These are phyloP conservation scores for Auriscalpium microsporum DNA, from an alignment of 768 basidiomycete species.

Conservation along the genomic window DNA sequence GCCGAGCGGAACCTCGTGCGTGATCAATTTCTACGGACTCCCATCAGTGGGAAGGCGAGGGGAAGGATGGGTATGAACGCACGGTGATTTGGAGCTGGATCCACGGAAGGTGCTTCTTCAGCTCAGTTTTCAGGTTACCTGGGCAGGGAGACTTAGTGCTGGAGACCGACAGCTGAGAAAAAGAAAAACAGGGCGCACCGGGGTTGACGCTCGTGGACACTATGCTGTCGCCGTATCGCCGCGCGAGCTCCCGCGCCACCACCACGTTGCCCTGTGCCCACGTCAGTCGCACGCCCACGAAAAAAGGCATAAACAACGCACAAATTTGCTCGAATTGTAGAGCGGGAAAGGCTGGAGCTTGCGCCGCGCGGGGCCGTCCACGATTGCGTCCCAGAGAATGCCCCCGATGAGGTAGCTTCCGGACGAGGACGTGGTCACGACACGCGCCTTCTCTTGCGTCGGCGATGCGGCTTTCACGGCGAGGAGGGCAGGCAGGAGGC, in stretches of 20 bases:
- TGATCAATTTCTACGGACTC: background rate
- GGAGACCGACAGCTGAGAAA: too few relatives aligned
- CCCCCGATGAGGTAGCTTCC: slow-evolving; percentile 23
- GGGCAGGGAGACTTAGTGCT: background rate
- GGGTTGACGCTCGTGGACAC: slow-evolving; percentile 41
- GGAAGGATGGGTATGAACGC: too few relatives aligned
- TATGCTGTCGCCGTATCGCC: slow-evolving; percentile 39
- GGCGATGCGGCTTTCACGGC: slow-evolving; percentile 29
- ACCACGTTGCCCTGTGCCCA: slow-evolving; percentile 31
- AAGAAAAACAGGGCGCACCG: background rate
- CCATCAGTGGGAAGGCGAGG: too few relatives aligned
- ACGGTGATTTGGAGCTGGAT: background rate
- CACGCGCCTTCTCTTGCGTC: slow-evolving; percentile 33
- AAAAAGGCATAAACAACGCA: slow-evolving; percentile 16
- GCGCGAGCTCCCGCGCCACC: slow-evolving; percentile 36
- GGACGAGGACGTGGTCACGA: slow-evolving; percentile 37
- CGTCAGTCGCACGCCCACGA: background rate
- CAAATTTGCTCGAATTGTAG: slow-evolving; percentile 37
- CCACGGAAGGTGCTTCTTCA: background rate
- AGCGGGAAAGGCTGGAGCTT: slow-evolving; percentile 5
- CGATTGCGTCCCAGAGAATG: slow-evolving; percentile 32
- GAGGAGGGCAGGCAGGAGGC: slow-evolving; percentile 41
- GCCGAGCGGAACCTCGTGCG: slow-evolving; percentile 18
- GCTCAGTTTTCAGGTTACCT: background rate
- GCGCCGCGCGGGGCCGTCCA: slow-evolving; percentile 17